Conservation (phyloP, 805 yeast species). For the Blastobotrys mokoenaii region DNA sequence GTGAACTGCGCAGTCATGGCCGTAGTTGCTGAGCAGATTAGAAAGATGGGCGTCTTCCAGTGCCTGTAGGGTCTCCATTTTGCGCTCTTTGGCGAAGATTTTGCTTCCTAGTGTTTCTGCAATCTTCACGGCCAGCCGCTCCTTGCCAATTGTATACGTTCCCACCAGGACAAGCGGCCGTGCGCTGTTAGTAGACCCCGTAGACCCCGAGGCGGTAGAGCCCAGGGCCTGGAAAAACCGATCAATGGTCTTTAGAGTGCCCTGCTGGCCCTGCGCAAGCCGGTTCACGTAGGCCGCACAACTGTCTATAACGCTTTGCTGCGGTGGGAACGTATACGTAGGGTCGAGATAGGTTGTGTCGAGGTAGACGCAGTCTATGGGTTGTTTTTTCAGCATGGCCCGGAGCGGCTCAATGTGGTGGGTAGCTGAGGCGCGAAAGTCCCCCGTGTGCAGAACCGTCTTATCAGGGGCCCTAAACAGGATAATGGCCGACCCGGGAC, state of each 20-base stretch:
- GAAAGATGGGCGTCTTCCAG: slow-evolving; percentile 36
- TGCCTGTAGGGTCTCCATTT: slow-evolving; percentile 39
- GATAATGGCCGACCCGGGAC: slow-evolving; percentile 90
- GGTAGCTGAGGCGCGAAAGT: slow-evolving; percentile 61
- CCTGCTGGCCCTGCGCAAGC: slow-evolving; percentile 15
- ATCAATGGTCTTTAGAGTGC: slow-evolving; percentile 8
- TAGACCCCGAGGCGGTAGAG: slow-evolving; percentile 14
- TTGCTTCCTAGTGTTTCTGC: slow-evolving; percentile 28
- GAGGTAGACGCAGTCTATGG: slow-evolving; percentile 58
- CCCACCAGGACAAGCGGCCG: slow-evolving; percentile 63
- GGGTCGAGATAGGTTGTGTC: slow-evolving; percentile 90
- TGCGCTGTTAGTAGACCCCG: slow-evolving; percentile 8
- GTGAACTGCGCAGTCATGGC: slow-evolving; percentile 51
- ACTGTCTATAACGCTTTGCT: slow-evolving; percentile 52
- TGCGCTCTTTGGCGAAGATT: slow-evolving; percentile 38
- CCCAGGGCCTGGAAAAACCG: slow-evolving; percentile 11
- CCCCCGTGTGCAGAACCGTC: slow-evolving; percentile 78
- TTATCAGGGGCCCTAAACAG: slow-evolving; percentile 42
- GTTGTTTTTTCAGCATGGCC: slow-evolving; percentile 19
- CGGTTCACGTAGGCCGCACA: slow-evolving; percentile 46
- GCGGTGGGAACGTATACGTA: slow-evolving; percentile 67
- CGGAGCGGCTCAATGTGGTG: slow-evolving; percentile 37
- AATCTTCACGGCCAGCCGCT: slow-evolving; percentile 57
- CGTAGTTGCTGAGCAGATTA: slow-evolving; percentile 37
- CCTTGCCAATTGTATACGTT: slow-evolving; percentile 89